phyloP scores from a whole-genome alignment of 2,329 filamentous ascomycete species.

The Fusarium sp. region DNA sequence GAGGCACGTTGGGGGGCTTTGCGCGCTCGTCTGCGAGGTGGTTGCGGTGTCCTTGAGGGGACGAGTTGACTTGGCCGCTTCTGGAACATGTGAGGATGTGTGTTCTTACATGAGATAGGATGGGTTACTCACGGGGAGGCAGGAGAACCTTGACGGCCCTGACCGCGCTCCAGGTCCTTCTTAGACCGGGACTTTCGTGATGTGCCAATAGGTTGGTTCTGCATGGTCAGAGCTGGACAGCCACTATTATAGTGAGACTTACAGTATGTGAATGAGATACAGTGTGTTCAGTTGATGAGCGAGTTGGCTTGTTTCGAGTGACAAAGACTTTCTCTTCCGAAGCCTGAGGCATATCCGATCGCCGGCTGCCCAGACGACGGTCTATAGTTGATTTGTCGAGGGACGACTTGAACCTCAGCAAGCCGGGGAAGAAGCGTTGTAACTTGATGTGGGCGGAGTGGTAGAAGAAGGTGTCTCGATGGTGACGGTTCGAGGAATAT shows the following conservation, averaged over 20 bases:
- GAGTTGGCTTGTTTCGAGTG: slow-evolving; percentile 35
- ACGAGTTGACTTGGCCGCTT: slow-evolving; percentile 28
- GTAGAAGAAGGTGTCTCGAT: slow-evolving; percentile 7
- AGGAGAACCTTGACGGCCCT: slow-evolving; percentile 40
- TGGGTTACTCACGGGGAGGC: slow-evolving; percentile 27
- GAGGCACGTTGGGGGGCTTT: slow-evolving; percentile 36
- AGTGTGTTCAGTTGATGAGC: slow-evolving; percentile 26
- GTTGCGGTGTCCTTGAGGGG: slow-evolving; percentile 20
- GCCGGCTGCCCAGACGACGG: slow-evolving; percentile 41
- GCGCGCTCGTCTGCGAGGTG: slow-evolving; percentile 21
- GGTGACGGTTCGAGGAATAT: slow-evolving; percentile 35
- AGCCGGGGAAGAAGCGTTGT: slow-evolving; percentile 14
- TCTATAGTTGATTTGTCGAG: slow-evolving; percentile 25
- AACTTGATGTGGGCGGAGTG: slow-evolving; percentile 5
- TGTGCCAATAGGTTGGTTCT: slow-evolving; percentile 22
- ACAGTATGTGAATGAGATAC: slow-evolving; percentile 20
- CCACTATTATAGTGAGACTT: background rate
- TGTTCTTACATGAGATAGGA: too few relatives aligned
- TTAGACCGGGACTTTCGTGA: slow-evolving; percentile 16
- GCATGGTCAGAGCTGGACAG: background rate
- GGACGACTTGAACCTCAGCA: slow-evolving; percentile 22
- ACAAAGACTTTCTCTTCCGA: slow-evolving; percentile 38
- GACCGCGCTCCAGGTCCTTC: slow-evolving; percentile 40
- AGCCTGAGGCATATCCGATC: slow-evolving; percentile 44
- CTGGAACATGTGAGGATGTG: slow-evolving; percentile 5